Evolutionary conservation across 371 early-diverging fungal species (phyloP).

Genomic region (Thermomucor indicae-seudaticae): DNA sequence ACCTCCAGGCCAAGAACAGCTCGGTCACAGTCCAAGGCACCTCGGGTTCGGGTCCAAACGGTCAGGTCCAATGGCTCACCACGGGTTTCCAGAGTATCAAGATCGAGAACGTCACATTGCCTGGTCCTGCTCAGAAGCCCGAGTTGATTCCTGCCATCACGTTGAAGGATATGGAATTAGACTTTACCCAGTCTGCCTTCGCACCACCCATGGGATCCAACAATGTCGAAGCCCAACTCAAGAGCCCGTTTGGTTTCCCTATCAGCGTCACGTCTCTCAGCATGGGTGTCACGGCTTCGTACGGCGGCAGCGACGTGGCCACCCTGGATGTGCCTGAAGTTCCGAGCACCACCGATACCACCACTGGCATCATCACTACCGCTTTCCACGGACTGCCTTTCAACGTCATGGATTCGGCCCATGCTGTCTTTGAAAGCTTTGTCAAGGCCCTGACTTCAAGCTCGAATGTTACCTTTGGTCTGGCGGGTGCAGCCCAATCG

Average conservation of each 20-base stretch:
- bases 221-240: slow-evolving; percentile 42
- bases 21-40: slow-evolving; percentile 45
- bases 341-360: slow-evolving; percentile 30
- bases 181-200: slow-evolving; percentile 51
- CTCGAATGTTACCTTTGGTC: slow-evolving; percentile 33
- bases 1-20: slow-evolving; percentile 38
- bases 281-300: slow-evolving; percentile 34
- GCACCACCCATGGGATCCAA: slow-evolving; percentile 43
- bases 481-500: slow-evolving; percentile 47
- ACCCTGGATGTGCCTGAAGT: slow-evolving; percentile 41
- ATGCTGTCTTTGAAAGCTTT: slow-evolving; percentile 41
- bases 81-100: slow-evolving; percentile 48
- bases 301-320: slow-evolving; percentile 33
- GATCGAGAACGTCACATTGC: slow-evolving; percentile 47
- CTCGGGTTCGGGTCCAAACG: slow-evolving; percentile 48
- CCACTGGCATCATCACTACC: slow-evolving; percentile 38
- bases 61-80: slow-evolving; percentile 55
- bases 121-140: slow-evolving; percentile 15
- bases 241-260: slow-evolving; percentile 59
- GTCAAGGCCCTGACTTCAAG: slow-evolving; percentile 37
- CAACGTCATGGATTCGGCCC: slow-evolving; percentile 24
- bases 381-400: slow-evolving; percentile 43
- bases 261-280: slow-evolving; percentile 42
- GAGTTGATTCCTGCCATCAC: slow-evolving; percentile 18
- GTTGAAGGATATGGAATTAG: slow-evolving; percentile 44